Evolutionary conservation across 345 rosid genomes (phyloP).

Genomic region (Eucalyptus pumila): DNA sequence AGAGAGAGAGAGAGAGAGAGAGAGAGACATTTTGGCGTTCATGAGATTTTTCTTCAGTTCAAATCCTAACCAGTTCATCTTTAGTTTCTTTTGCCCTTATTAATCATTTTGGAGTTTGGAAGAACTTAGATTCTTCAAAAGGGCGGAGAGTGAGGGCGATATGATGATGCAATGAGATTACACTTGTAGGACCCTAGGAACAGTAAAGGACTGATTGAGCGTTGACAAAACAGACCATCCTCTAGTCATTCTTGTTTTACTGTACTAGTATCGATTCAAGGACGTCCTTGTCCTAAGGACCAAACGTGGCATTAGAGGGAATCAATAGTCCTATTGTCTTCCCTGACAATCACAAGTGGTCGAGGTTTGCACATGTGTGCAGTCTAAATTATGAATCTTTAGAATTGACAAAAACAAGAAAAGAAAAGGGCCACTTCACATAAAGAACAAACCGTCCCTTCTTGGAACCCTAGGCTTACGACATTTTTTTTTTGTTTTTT

Average conservation of each 20-base stretch:
- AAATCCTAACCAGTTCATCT: too few relatives aligned
- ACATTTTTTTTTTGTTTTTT: neutral
- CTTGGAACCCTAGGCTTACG: neutral
- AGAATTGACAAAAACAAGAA: neutral
- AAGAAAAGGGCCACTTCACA: neutral
- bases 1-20: too few relatives aligned
- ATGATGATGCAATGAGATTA: neutral
- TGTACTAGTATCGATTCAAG: neutral
- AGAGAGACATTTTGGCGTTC: too few relatives aligned
- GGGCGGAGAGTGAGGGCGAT: neutral
- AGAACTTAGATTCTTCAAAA: neutral
- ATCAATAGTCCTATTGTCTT: neutral
- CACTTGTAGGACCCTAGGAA: neutral
- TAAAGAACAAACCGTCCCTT: neutral
- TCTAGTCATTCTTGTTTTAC: neutral
- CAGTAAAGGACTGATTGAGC: neutral
- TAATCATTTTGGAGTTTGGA: neutral
- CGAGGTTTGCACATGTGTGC: neutral
- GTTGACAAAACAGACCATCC: neutral
- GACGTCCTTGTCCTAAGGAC: neutral
- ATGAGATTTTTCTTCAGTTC: too few relatives aligned
- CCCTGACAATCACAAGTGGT: neutral
- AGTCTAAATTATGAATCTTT: neutral
- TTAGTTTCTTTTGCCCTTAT: neutral
- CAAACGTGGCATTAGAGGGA: neutral